These are phyloP conservation scores for Hylodesmum podocarpum DNA, from an alignment of 306 rosid species.

Conservation along the genomic window DNA sequence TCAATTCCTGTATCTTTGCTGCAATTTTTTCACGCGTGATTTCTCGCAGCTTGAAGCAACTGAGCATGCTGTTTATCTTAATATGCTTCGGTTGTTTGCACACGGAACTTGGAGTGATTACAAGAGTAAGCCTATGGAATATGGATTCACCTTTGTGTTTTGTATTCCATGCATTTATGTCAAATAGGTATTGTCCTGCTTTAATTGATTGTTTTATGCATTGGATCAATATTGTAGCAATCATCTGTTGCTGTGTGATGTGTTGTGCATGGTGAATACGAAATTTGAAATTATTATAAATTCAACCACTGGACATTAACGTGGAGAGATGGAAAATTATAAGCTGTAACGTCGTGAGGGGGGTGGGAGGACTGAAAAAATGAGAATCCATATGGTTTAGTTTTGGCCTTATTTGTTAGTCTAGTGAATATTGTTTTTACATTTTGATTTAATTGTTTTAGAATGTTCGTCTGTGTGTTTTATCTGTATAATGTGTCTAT, in stretches of 20 bases:
- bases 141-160: background rate
- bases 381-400: background rate
- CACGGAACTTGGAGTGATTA: slow-evolving; percentile 95
- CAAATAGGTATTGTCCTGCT: background rate
- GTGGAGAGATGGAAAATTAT: background rate
- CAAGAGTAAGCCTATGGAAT: slow-evolving; percentile 57
- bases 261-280: background rate
- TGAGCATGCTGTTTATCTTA: slow-evolving; percentile 60
- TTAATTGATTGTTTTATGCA: background rate
- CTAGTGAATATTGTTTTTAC: background rate
- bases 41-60: slow-evolving; percentile 73
- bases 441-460: background rate
- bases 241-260: background rate
- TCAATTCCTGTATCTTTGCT: background rate
- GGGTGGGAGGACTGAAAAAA: background rate
- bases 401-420: background rate
- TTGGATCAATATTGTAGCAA: background rate
- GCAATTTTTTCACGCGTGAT: slow-evolving; percentile 1
- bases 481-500: background rate
- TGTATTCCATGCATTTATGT: background rate
- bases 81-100: slow-evolving; percentile 80
- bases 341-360: background rate
- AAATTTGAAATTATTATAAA: slow-evolving; percentile 1
- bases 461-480: background rate
- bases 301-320: background rate